These are phyloP conservation scores for Mortierella sp. DNA, from an alignment of 371 early-diverging fungal genomes.

Conservation along the genomic window DNA sequence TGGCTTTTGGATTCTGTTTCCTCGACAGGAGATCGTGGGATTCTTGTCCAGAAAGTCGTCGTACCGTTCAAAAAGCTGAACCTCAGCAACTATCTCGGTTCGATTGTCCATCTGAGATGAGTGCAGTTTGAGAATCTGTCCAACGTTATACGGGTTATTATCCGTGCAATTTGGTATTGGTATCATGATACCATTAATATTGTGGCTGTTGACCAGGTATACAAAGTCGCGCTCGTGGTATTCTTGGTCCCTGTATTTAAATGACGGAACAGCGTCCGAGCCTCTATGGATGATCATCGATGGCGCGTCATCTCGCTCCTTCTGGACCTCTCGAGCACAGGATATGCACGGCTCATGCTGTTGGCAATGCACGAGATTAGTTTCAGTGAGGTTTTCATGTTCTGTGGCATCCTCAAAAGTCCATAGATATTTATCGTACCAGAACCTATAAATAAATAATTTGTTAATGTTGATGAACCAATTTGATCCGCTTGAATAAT, in stretches of 20 bases:
- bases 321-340: background rate
- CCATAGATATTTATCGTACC: background rate
- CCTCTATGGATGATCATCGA: background rate
- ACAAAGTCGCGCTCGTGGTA: conserved; percentile 3
- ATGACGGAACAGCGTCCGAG: background rate
- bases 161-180: background rate
- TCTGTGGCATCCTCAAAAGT: background rate
- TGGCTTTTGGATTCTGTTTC: conserved; percentile 1
- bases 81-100: background rate
- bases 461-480: background rate
- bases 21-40: background rate
- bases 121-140: background rate
- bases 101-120: background rate
- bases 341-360: background rate
- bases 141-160: background rate
- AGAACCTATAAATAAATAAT: background rate
- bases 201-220: background rate
- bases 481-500: background rate
- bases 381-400: background rate
- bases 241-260: background rate
- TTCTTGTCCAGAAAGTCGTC: background rate
- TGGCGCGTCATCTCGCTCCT: background rate
- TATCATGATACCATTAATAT: background rate
- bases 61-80: conserved; percentile 1
- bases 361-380: background rate